These are phyloP conservation scores for Neurospora sp. DNA, from an alignment of 495 filamentous ascomycete species.

Conservation along the genomic window DNA sequence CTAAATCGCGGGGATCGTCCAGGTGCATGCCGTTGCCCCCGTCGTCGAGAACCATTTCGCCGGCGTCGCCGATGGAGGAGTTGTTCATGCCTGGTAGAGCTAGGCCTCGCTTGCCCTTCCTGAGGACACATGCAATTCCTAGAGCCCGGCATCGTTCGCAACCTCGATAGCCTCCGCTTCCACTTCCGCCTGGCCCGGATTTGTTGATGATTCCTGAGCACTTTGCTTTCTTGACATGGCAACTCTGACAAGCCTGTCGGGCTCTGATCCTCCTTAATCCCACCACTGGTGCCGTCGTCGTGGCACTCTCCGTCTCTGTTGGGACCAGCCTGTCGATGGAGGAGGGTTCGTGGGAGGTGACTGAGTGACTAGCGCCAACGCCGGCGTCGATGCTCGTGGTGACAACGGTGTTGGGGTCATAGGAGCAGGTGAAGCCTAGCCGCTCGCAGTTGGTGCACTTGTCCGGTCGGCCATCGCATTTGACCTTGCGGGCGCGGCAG, in stretches of 20 bases:
- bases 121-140: conserved; percentile 39
- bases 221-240: conserved; percentile 38
- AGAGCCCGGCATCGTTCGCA: conserved; percentile 38
- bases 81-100: conserved; percentile 4
- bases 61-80: not conserved
- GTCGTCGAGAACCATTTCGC: not conserved
- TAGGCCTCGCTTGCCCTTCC: conserved; percentile 33
- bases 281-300: conserved; percentile 3
- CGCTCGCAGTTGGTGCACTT: conserved; percentile 41
- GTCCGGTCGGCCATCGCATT: conserved; percentile 36
- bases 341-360: not conserved
- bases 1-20: conserved; percentile 2
- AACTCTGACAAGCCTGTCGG: conserved; percentile 37
- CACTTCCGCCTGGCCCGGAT: not conserved
- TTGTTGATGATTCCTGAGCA: conserved; percentile 38
- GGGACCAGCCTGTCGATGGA: not conserved
- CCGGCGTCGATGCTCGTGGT: conserved; percentile 1
- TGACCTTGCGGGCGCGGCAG: conserved; percentile 40
- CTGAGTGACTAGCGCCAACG: not conserved
- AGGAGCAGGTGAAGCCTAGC: conserved; percentile 39
- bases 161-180: not conserved
- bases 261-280: conserved; percentile 19
- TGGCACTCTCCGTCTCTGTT: conserved; percentile 6
- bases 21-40: conserved; percentile 1
- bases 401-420: conserved; percentile 26